Base-by-base conservation (phyloP, 1,284 basidiomycete genomes). In the Sphagnurus paluster region DNA sequence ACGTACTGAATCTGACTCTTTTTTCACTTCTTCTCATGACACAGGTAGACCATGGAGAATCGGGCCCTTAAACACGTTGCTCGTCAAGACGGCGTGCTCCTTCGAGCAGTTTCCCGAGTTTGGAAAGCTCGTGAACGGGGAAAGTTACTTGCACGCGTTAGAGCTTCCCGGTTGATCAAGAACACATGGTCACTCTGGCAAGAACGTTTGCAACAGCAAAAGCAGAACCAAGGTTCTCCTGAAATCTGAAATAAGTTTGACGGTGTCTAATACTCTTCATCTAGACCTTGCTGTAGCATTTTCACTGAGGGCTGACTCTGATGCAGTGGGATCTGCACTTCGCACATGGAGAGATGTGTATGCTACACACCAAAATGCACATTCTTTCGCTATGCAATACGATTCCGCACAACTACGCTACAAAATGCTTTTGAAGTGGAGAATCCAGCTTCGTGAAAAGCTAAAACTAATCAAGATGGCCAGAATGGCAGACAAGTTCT, bases 111-210 rank as follows among this genome's bases (percentile, higher is more conserved):
- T 28, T 66, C 78, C 55, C 74, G 82, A 39, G 79, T 90, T 14
- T 89, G 89, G 87, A 82, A 79, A 56, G 83, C 85, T 21, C 80
- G 79, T 38, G 84, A 85, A 60, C 77, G 83, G 13, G 84, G 84
- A 14, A 69, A 68, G 42, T 71, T 83, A 17, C 70, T 90, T 8
- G 77, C 79, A 52, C 74, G 79, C 35, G 77, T 84, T 21, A 74
- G 71, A 48, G 64, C 68, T 4, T 53, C 69, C 10, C 73, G 78
- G 20, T 53, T 80, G 8, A 45, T 79, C 28, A 75, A 72, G 54
- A 62, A 66, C 37, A 67, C 70, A 1, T 82, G 77, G 73, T 56
- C 59, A 8, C 59, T 70, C 20, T 90, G 87, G 89, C 72, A 66
- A 51, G 62, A 62, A 43, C 72, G 69, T 21, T 55, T 84, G 40